Evolutionary conservation across 768 basidiomycete species (phyloP).

Genomic region (Pholiota microspora): DNA sequence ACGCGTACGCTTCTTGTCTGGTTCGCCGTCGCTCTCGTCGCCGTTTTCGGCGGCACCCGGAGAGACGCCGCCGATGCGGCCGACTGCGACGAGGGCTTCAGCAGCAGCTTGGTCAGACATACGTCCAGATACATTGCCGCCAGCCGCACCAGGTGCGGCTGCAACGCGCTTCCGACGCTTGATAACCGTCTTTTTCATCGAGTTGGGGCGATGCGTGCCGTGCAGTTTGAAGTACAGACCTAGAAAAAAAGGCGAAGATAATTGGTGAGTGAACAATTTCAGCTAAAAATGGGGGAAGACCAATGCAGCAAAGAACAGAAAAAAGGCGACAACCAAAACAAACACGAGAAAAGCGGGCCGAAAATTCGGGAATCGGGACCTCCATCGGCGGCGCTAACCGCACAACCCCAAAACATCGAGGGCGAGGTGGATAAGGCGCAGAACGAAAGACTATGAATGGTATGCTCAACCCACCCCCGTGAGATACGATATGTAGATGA

Average conservation of each 20-base stretch:
- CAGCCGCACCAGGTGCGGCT: slow-evolving; percentile 62
- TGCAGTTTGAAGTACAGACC: slow-evolving; percentile 99
- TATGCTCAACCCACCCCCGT: slow-evolving; percentile 1
- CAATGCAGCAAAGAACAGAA: not conserved
- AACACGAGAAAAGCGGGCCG: not conserved
- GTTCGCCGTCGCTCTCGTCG: slow-evolving; percentile 45
- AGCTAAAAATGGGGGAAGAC: not conserved
- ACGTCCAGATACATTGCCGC: slow-evolving; percentile 28
- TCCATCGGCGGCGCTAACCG: not conserved
- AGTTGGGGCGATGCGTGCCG: slow-evolving; percentile 93
- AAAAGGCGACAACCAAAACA: not conserved
- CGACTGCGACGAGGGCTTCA: slow-evolving; percentile 84
- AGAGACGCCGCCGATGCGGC: slow-evolving; percentile 41
- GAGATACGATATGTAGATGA: not conserved
- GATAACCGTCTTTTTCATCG: slow-evolving; percentile 99
- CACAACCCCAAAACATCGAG: not conserved
- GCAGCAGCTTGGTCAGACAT: slow-evolving; percentile 87
- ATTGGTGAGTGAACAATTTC: not conserved
- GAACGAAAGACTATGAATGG: slow-evolving; percentile 3
- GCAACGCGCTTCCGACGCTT: slow-evolving; percentile 97
- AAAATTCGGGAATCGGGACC: not conserved
- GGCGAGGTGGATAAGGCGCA: not conserved
- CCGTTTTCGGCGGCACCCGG: slow-evolving; percentile 28
- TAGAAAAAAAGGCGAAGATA: slow-evolving; percentile 30
- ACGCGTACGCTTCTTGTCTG: slow-evolving; percentile 54